These are phyloP conservation scores for Amauroascus verrucosus DNA, from an alignment of 2,329 filamentous ascomycete species.

Conservation along the genomic window DNA sequence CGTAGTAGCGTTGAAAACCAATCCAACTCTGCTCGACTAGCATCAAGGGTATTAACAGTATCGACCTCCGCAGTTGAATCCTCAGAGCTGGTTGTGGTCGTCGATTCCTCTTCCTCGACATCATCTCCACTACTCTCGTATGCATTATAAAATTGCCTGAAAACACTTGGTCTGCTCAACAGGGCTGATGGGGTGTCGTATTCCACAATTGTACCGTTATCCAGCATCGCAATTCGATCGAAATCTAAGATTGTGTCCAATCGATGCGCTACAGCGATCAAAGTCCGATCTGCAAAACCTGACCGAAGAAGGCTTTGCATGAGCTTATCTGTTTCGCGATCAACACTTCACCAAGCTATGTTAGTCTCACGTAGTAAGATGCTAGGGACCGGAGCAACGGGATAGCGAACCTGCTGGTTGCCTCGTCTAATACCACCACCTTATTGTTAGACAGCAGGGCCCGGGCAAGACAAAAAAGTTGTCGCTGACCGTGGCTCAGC, in stretches of 20 bases:
- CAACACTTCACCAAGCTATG: constrained; percentile 36
- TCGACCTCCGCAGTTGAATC: too few species aligned
- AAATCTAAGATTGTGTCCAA: constrained; percentile 70
- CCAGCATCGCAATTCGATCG: constrained; percentile 84
- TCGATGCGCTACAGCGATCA: constrained; percentile 86
- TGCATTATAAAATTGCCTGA: too few species aligned
- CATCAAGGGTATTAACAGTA: too few species aligned
- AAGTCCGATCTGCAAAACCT: constrained; percentile 77
- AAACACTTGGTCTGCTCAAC: too few species aligned
- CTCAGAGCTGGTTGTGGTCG: too few species aligned
- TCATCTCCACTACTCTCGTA: too few species aligned
- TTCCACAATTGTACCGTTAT: constrained; percentile 29
- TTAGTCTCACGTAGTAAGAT: background rate
- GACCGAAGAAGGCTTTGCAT: constrained; percentile 53
- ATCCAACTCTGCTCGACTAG: too few species aligned
- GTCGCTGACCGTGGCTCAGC: constrained; percentile 84
- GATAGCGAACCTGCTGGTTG: constrained; percentile 53
- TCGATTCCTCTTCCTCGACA: too few species aligned
- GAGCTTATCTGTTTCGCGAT: constrained; percentile 56
- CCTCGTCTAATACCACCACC: constrained; percentile 92
- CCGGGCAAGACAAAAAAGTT: constrained; percentile 83
- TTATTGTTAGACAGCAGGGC: constrained; percentile 90
- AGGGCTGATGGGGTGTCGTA: too few species aligned
- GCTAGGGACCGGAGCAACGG: background rate
- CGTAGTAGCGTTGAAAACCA: too few species aligned